Percentiles rank a stretch among this genome's conserved stretches.
Conservation (phyloP, 768 basidiomycete genomes). For the Podaxis sp. region DNA sequence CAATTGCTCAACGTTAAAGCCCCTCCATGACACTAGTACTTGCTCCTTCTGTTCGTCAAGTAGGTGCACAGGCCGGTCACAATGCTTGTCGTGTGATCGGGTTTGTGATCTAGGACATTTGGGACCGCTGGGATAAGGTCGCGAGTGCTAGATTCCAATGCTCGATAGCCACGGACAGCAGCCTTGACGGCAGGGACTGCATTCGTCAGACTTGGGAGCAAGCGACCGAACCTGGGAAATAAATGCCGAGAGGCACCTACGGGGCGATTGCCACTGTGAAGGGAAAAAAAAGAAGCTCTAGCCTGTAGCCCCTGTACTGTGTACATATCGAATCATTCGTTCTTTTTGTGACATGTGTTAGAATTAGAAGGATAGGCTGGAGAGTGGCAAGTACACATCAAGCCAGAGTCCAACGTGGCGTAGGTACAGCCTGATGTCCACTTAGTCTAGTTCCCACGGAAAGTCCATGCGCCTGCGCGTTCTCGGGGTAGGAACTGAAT, state of each 20-base stretch:
- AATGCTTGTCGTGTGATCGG: conserved; percentile 75
- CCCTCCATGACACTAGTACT: conserved; percentile 75
- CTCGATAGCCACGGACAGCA: conserved; percentile 75
- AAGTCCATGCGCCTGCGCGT: no score
- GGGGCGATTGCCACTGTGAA: background rate
- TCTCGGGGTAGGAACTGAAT: no score
- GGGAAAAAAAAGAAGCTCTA: no score
- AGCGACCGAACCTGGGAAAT: conserved; percentile 60
- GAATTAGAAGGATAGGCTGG: no score
- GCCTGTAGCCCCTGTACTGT: no score
- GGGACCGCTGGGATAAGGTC: conserved; percentile 88
- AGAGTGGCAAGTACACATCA: no score
- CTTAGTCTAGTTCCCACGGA: no score
- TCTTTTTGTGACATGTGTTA: no score
- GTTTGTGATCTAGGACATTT: conserved; percentile 50
- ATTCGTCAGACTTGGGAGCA: conserved; percentile 50
- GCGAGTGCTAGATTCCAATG: conserved; percentile 73
- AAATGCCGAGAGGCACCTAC: conserved; percentile 68
- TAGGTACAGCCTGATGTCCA: no score
- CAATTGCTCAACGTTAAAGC: no score
- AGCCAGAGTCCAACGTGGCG: no score
- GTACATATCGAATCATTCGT: no score
- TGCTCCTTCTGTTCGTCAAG: conserved; percentile 82
- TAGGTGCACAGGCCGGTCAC: conserved; percentile 73
- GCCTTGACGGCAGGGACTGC: conserved; percentile 67